phyloP scores from a whole-genome alignment of 805 yeast genomes.

The Yarrowia keelungensis region DNA sequence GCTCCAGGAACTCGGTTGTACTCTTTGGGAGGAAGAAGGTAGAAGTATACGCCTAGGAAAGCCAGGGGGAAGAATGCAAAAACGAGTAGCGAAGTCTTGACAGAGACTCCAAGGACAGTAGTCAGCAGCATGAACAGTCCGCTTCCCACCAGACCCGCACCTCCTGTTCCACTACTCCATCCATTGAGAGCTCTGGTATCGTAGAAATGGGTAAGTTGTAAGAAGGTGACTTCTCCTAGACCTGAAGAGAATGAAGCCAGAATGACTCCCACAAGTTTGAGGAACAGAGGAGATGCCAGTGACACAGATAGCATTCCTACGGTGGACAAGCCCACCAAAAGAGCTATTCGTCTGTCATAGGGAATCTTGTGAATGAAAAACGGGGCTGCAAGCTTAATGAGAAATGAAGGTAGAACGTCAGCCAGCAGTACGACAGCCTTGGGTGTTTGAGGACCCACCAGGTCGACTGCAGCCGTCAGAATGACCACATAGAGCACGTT shows the following conservation, averaged over 20 bases:
- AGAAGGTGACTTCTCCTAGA: conserved; percentile 85
- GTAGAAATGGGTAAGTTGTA: conserved; percentile 84
- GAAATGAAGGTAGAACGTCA: conserved; percentile 84
- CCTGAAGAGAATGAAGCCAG: conserved; percentile 88
- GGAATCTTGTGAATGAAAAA: conserved; percentile 73
- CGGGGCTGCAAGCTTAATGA: conserved; percentile 75
- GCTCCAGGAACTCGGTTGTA: conserved; percentile 7
- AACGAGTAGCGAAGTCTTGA: conserved; percentile 60
- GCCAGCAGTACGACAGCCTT: conserved; percentile 85
- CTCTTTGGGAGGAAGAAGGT: conserved; percentile 46
- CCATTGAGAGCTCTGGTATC: conserved; percentile 71
- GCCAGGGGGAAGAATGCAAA: conserved; percentile 57
- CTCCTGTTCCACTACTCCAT: conserved; percentile 95
- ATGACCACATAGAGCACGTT: conserved; percentile 91
- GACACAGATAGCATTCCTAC: conserved; percentile 79
- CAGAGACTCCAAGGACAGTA: conserved; percentile 65
- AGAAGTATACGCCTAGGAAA: conserved; percentile 46
- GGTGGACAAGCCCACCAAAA: conserved; percentile 64
- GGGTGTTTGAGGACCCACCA: conserved; percentile 83
- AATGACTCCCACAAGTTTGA: conserved; percentile 69
- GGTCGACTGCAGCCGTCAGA: conserved; percentile 87
- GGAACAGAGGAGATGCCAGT: conserved; percentile 50
- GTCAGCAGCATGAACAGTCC: conserved; percentile 75
- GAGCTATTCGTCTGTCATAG: conserved; percentile 62
- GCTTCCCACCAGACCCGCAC: conserved; percentile 86